A percentile compares a stretch with the other conserved stretches of the same genome.
phyloP scores from a whole-genome alignment of 2,329 filamentous ascomycete species.

The Neophaeococcomyces aloes region DNA sequence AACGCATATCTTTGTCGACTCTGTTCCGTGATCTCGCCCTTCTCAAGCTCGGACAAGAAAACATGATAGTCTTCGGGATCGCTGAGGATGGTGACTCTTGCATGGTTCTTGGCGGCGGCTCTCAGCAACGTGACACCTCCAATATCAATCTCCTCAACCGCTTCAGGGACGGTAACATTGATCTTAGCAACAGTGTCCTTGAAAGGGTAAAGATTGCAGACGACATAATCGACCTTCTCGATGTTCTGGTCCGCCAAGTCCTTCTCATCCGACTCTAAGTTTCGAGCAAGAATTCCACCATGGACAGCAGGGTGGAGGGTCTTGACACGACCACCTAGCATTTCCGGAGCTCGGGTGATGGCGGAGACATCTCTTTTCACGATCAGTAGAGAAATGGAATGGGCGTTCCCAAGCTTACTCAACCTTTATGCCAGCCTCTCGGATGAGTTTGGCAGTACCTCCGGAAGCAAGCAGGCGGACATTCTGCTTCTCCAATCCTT shows the following conservation, averaged over 20 bases:
- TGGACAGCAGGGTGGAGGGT: slow-evolving; percentile 92
- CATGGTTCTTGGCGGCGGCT: slow-evolving; percentile 95
- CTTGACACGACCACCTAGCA: slow-evolving; percentile 87
- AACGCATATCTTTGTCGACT: slow-evolving; percentile 84
- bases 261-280: slow-evolving; percentile 92
- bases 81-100: slow-evolving; percentile 87
- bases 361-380: slow-evolving; percentile 77
- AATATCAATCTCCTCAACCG: slow-evolving; percentile 98
- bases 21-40: slow-evolving; percentile 73
- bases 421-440: slow-evolving; percentile 88
- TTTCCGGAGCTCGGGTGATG: slow-evolving; percentile 94
- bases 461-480: slow-evolving; percentile 89
- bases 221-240: slow-evolving; percentile 86
- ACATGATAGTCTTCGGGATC: slow-evolving; percentile 88
- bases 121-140: slow-evolving; percentile 93
- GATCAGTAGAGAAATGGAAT: slow-evolving; percentile 9
- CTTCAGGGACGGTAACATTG: slow-evolving; percentile 92
- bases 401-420: slow-evolving; percentile 51
- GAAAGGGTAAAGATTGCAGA: slow-evolving; percentile 99
- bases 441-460: slow-evolving; percentile 90
- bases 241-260: slow-evolving; percentile 93
- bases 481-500: slow-evolving; percentile 79
- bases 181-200: slow-evolving; percentile 96
- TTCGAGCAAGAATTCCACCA: slow-evolving; percentile 73
- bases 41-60: slow-evolving; percentile 81